Evolutionary conservation across 495 filamentous ascomycete genomes (phyloP), one percentile per base, ranked within the genome.

Genomic region (Copromyces sp.): DNA sequence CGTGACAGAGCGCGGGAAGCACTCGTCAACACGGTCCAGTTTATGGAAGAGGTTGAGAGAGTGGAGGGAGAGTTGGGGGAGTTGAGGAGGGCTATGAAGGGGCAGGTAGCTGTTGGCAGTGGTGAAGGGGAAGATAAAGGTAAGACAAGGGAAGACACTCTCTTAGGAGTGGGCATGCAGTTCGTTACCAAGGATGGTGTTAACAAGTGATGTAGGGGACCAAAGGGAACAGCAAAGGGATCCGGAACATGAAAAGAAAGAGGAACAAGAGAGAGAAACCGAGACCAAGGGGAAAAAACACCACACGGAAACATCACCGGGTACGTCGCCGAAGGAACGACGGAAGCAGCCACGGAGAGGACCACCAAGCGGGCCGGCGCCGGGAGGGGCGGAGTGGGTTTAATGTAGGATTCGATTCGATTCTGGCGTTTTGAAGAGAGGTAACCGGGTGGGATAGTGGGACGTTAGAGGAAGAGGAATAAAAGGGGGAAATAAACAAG

Each of bases 21-120:
- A 0, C 1, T 59, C 2, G 11, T 3, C 1, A 11, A 59, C 1
- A 32, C 12, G 0, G 9, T 0, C 1, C 47, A 59, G 4, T 32
- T 59, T 3, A 1, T 32, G 12, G 47, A 32, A 0, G 53, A 61
- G 53, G 1, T 35, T 0, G 2, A 9, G 2, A 14, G 29, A 4
- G 53, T 61, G 29, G 29, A 61, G 14, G 2, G 2, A 4, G 0
- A 17, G 0, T 1, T 61, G 14, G 11, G 0, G 2, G 3, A 9
- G 14, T 0, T 17, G 3, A 61, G 29, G 29, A 61, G 29, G n/a
- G n/a, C n/a, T n/a, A n/a, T n/a, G n/a, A n/a, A 61, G 0, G 24
- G 0, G 0, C 32, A 35, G 29, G 53, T 16, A 12, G 12, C 3
- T 16, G 47, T 12, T 24, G 11, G 11, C 20, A 59, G 3, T 11